Base-by-base conservation (phyloP, 371 early-diverging fungal species). In the Thermomucor indicae-seudaticae region DNA sequence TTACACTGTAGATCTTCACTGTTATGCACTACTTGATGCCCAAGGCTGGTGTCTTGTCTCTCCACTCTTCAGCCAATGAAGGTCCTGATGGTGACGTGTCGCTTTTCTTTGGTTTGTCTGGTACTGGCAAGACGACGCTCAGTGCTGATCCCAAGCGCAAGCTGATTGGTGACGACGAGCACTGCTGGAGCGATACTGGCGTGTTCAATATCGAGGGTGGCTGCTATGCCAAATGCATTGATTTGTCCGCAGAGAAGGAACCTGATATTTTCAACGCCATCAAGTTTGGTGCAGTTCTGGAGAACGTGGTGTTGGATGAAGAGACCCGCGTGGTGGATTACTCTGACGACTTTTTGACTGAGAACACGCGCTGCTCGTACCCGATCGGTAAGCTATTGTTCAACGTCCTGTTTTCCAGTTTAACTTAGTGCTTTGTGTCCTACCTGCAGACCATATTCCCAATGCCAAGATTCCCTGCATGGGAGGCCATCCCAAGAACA, bases 1-100 rank as follows among this genome's bases (percentile, higher is more conserved):
- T 30, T n/a, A n/a, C n/a, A n/a, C n/a, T n/a, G n/a, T 34, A 75
- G 64, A 72, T 92, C 53, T 95, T 97, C 72, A 94, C 96, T 24
- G 95, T 97, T 47, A 96, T 97, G 97, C 96, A 97, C 79, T 96
- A 97, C 80, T 75, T 92, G 60, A 96, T 96, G 97, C 85, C 97
- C 80, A 93, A 93, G 80, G 88, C 90, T 25, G 95, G 95, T 53
- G 96, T 96, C 28, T 81, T 97, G 11, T 96, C 96, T 14, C 81
- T 96, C 43, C 96, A 96, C 78, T 92, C 94, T 16, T 89, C 90
- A 46, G 93, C 95, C 69, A 96, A 96, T 67, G 93, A 91, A 60
- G 93, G 95, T 46, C 79, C 84, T 31, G 62, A 76, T 49, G 92
- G 91, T 43, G 96, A 95, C 65, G 93, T 94, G 7, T 89, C 96